A percentile compares a stretch with the other conserved stretches of the same genome.
These are phyloP conservation scores for Claviceps cyperi DNA, from an alignment of 2,329 filamentous ascomycete species.

Conservation along the genomic window DNA sequence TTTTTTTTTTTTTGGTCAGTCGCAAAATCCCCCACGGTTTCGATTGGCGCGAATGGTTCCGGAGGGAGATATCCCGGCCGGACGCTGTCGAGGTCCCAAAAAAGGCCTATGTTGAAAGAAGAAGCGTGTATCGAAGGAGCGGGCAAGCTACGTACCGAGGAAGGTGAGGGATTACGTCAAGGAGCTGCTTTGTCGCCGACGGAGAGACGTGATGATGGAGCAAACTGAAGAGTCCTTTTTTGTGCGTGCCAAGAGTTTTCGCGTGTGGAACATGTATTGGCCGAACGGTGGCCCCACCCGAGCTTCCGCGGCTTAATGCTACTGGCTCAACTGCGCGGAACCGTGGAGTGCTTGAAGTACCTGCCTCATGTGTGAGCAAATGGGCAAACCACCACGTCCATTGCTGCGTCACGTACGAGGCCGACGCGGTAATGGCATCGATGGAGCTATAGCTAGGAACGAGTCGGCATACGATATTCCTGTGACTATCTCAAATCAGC, in stretches of 20 bases:
- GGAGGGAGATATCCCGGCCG: not conserved
- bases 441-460: too few relatives aligned
- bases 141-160: conserved; percentile 17
- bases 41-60: not conserved
- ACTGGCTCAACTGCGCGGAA: not conserved
- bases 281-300: conserved; percentile 12
- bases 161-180: conserved; percentile 17
- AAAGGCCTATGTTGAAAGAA: too few relatives aligned
- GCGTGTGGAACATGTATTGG: conserved; percentile 24
- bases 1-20: conserved; percentile 6
- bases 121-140: conserved; percentile 1
- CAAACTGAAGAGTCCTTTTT: conserved; percentile 23
- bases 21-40: not conserved
- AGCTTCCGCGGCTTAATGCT: not conserved
- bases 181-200: conserved; percentile 22
- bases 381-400: too few relatives aligned
- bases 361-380: too few relatives aligned
- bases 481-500: too few relatives aligned
- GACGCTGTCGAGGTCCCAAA: too few relatives aligned
- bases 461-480: too few relatives aligned
- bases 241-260: conserved; percentile 33
- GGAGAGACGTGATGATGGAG: conserved; percentile 20
- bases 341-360: not conserved
- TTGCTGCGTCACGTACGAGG: too few relatives aligned
- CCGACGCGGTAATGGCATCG: too few relatives aligned